Conservation (phyloP, 345 rosid species). For the Conringia planisiliqua region DNA sequence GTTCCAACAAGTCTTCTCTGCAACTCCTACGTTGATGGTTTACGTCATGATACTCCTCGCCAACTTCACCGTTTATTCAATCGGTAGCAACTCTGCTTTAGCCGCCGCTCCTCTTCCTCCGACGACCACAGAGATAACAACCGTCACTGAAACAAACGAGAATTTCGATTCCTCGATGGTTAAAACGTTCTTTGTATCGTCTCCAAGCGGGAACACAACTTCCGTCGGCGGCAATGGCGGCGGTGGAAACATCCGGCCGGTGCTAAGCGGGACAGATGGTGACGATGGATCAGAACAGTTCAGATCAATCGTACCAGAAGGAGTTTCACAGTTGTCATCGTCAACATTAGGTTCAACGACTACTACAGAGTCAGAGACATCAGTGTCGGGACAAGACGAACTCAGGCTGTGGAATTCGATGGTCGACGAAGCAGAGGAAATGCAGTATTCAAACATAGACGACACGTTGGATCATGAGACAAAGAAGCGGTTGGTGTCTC, state of each 20-base stretch:
- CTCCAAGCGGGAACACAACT: slow-evolving; percentile 49
- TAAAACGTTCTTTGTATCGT: slow-evolving; percentile 45
- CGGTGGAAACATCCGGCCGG: slow-evolving; percentile 59
- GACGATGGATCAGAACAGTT: slow-evolving; percentile 50
- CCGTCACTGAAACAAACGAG: slow-evolving; percentile 22
- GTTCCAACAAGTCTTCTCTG: slow-evolving; percentile 88
- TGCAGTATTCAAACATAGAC: slow-evolving; percentile 45
- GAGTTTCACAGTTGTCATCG: slow-evolving; percentile 44
- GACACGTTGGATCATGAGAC: slow-evolving; percentile 54
- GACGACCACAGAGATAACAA: slow-evolving; percentile 24
- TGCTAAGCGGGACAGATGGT: slow-evolving; percentile 64
- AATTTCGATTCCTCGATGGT: slow-evolving; percentile 52
- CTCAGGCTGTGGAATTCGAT: slow-evolving; percentile 61
- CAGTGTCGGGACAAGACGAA: slow-evolving; percentile 60
- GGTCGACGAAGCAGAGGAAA: slow-evolving; percentile 62
- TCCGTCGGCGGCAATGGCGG: slow-evolving; percentile 64
- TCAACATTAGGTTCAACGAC: slow-evolving; percentile 39
- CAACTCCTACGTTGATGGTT: slow-evolving; percentile 88
- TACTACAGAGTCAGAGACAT: slow-evolving; percentile 38
- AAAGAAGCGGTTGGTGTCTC: slow-evolving; percentile 58
- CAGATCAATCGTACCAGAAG: slow-evolving; percentile 48
- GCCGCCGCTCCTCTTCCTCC: slow-evolving; percentile 38
- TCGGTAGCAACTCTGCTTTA: slow-evolving; percentile 50
- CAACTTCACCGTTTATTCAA: slow-evolving; percentile 75
- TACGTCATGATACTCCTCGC: slow-evolving; percentile 89